Percentiles rank a stretch among this genome's conserved stretches.
phyloP scores from a whole-genome alignment of 495 filamentous ascomycete species.

The Lasiosphaeria hispida region DNA sequence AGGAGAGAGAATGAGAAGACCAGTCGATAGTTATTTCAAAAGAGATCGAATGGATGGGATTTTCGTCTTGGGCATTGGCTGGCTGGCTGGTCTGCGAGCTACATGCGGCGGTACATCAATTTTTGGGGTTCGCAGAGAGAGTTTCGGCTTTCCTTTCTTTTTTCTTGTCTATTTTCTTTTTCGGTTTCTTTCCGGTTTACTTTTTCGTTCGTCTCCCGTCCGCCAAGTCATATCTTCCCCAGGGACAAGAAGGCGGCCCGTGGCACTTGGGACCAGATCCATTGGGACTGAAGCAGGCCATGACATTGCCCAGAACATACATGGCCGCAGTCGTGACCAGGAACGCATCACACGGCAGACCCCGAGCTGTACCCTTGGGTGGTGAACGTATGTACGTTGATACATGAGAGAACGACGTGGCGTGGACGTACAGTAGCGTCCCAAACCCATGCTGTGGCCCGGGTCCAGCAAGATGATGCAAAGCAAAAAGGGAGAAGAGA shows the following conservation, averaged over 20 bases:
- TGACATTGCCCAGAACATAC: slow-evolving; percentile 17
- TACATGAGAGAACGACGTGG: slow-evolving; percentile 10
- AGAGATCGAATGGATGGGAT: not conserved
- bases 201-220: slow-evolving; percentile 17
- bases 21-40: slow-evolving; percentile 12
- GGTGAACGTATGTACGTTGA: slow-evolving; percentile 9
- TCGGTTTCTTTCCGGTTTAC: slow-evolving; percentile 9
- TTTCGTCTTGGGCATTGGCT: slow-evolving; percentile 7
- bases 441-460: not conserved
- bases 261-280: slow-evolving; percentile 24
- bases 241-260: slow-evolving; percentile 1
- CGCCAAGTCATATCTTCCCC: slow-evolving; percentile 27
- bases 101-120: slow-evolving; percentile 1
- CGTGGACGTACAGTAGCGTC: slow-evolving; percentile 16
- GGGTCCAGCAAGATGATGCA: slow-evolving; percentile 5
- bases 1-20: slow-evolving; percentile 8
- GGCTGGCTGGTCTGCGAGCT: slow-evolving; percentile 10
- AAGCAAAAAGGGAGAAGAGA: not conserved
- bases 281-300: slow-evolving; percentile 24
- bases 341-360: slow-evolving; percentile 21
- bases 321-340: slow-evolving; percentile 9
- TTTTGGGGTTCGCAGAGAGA: slow-evolving; percentile 2
- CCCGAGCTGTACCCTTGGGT: slow-evolving; percentile 11
- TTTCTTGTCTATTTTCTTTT: slow-evolving; percentile 15
- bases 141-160: slow-evolving; percentile 21